Evolutionary conservation across 495 filamentous ascomycete genomes (phyloP).

Genomic region (Neurospora tetraspora): DNA sequence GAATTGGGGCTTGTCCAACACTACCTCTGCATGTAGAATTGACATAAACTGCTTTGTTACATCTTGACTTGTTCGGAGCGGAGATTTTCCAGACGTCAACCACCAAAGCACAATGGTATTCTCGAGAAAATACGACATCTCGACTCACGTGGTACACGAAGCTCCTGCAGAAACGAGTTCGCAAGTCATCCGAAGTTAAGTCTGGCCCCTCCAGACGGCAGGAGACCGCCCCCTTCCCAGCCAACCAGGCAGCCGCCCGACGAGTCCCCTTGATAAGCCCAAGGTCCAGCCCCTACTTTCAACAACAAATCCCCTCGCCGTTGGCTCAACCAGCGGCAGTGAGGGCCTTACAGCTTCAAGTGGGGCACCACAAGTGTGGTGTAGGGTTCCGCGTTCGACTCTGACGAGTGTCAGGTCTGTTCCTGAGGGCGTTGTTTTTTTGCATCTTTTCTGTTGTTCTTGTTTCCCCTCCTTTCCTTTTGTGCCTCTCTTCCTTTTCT

Average conservation of each 20-base stretch:
- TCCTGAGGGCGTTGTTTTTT: neutral
- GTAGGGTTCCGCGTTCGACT: neutral
- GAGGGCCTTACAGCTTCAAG: neutral
- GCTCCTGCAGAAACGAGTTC: neutral
- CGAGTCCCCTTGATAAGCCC: neutral
- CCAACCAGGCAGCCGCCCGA: neutral
- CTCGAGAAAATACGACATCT: no score
- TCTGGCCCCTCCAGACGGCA: no score
- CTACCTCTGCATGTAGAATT: no score
- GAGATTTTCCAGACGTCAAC: no score
- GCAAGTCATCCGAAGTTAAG: no score
- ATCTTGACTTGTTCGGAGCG: no score
- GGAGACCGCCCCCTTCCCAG: neutral
- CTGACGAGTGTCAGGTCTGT: neutral
- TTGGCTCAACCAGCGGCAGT: neutral
- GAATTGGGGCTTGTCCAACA: no score
- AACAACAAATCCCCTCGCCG: neutral
- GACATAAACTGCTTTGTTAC: no score
- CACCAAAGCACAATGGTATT: no score
- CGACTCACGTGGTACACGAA: neutral
- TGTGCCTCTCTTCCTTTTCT: no score
- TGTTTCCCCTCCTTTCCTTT: neutral
- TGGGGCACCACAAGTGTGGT: neutral
- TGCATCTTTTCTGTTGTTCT: neutral
- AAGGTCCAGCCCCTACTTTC: neutral